Base-by-base conservation (phyloP, 306 rosid species). In the Malus orientalis region DNA sequence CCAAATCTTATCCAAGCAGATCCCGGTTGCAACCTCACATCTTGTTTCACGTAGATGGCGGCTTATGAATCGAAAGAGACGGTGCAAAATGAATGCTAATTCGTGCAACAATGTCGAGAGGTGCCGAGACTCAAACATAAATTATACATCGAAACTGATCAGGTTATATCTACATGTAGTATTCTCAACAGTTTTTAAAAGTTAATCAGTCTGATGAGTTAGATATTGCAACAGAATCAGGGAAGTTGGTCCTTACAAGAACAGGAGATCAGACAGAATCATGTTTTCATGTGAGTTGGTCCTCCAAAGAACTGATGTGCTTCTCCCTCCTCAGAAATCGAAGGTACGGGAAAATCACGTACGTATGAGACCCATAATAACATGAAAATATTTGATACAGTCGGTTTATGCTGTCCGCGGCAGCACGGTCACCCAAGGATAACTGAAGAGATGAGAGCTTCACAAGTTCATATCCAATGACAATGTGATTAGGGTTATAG, bases 371-470 rank as follows among this genome's bases (percentile, higher is more conserved):
- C 79, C 97, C 98, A 77, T 87, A 93, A 74, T 91, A 87, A 67
- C 84, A 71, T 29, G 86, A 85, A 85, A 91, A 89, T 61, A 91
- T 91, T 71, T 80, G 72, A 77, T 53, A 68, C 45, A 88, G 80
- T 77, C 85, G 86, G 66, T 61, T 83, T 66, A 88, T 79, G 87
- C 81, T 86, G 66, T 85, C 78, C 36, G 44, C 67, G 33, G 85
- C 90, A 78, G 81, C 33, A 68, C 32, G 23, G 65, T 91, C 92
- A 16, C 77, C 83, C 87, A 88, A 67, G 61, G 84, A 87, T 78
- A 88, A 85, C 89, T 87, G 92, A 85, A 93, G 84, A 40, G 97
- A 91, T 36, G 91, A 86, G 64, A 93, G 90, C 84, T 93, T 93
- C 90, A 86, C 87, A 49, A 93, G 93, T 84, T 93, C 98, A 67